These are phyloP conservation scores for Caryopteris hybrid DNA, from an alignment of 305 asterid species.

Conservation along the genomic window DNA sequence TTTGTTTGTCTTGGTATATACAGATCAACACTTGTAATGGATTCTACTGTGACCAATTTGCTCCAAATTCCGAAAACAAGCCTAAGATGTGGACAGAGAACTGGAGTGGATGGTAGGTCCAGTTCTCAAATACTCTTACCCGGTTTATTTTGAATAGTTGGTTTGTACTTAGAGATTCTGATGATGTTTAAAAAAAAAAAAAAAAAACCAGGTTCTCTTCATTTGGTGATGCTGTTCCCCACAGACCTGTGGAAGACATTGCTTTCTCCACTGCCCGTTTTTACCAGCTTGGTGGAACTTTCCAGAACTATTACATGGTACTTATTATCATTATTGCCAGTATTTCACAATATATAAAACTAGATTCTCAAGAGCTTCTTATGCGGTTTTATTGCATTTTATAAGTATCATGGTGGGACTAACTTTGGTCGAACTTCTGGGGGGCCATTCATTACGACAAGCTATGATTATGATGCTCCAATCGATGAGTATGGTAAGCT, in stretches of 20 bases:
- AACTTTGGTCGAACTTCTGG: slow-evolving; percentile 90
- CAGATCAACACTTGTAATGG: slow-evolving; percentile 98
- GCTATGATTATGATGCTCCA: slow-evolving; percentile 98
- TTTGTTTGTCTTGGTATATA: background rate
- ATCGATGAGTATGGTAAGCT: slow-evolving; percentile 88
- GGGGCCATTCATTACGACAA: slow-evolving; percentile 85
- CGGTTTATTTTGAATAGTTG: background rate
- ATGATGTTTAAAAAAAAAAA: slow-evolving; percentile 13
- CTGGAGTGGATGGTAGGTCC: slow-evolving; percentile 90
- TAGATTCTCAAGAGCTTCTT: background rate
- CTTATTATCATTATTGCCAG: background rate
- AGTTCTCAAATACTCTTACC: slow-evolving; percentile 49
- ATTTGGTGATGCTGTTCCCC: slow-evolving; percentile 77
- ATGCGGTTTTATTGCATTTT: slow-evolving; percentile 1
- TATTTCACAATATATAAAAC: background rate
- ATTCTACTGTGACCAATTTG: slow-evolving; percentile 86
- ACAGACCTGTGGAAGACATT: slow-evolving; percentile 85
- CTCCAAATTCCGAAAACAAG: slow-evolving; percentile 64
- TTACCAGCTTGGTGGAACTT: slow-evolving; percentile 92
- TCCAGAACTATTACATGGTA: slow-evolving; percentile 98
- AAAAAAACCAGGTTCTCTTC: slow-evolving; percentile 59
- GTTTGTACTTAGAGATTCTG: background rate
- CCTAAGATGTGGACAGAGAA: slow-evolving; percentile 99
- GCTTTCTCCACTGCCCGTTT: slow-evolving; percentile 92
- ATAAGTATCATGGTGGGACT: slow-evolving; percentile 97